phyloP scores from a whole-genome alignment of 495 filamentous ascomycete species.

The Aspergillus diversus region DNA sequence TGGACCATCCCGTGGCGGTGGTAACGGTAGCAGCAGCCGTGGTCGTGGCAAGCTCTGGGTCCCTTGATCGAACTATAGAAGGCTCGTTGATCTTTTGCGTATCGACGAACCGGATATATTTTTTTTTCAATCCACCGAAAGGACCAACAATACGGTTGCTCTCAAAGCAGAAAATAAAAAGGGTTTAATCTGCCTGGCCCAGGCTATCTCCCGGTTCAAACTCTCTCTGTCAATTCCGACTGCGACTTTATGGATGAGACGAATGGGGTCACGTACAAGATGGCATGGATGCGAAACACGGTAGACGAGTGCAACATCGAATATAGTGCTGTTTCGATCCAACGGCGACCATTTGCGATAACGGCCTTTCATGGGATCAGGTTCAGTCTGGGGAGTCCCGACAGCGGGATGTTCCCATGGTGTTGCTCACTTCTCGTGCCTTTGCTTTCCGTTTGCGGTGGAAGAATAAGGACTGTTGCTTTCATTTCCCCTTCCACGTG shows the following conservation, averaged over 20 bases:
- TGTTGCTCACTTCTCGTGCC: constrained; percentile 14
- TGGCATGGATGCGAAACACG: constrained; percentile 22
- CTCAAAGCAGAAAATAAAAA: constrained; percentile 24
- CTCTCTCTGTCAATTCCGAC: constrained; percentile 22
- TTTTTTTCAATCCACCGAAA: constrained; percentile 19
- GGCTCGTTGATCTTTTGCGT: constrained; percentile 30
- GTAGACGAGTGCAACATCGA: constrained; percentile 20
- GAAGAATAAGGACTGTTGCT: constrained; percentile 13
- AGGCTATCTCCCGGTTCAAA: constrained; percentile 26
- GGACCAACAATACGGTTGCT: constrained; percentile 28
- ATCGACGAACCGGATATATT: constrained; percentile 31
- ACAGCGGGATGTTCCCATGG: neutral
- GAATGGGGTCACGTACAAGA: constrained; percentile 22
- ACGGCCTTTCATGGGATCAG: constrained; percentile 7
- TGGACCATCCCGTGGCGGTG: constrained; percentile 35
- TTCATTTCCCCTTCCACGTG: constrained; percentile 11
- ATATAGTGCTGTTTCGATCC: constrained; percentile 21
- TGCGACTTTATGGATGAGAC: constrained; percentile 20
- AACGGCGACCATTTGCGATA: constrained; percentile 16
- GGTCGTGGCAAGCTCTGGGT: constrained; percentile 59
- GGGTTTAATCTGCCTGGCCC: constrained; percentile 23
- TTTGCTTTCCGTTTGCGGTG: constrained; percentile 19
- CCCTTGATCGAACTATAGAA: constrained; percentile 42
- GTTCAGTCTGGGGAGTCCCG: constrained; percentile 10
- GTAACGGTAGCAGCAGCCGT: constrained; percentile 36